A percentile compares a stretch with the other conserved stretches of the same genome.
phyloP scores from a whole-genome alignment of 441 rosid species.

The Bruguiera hainesii region DNA sequence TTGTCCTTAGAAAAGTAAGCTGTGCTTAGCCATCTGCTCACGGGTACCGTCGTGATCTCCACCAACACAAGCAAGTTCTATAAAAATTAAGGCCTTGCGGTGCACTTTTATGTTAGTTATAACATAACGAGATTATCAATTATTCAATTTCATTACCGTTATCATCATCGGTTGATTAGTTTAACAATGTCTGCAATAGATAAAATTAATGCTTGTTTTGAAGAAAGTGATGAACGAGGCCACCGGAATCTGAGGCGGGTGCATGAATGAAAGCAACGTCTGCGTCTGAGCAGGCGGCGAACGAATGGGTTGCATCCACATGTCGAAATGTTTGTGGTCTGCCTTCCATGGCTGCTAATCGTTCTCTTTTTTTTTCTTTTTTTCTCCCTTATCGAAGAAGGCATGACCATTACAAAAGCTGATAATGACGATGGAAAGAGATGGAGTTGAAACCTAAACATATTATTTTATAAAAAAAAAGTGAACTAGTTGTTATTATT shows the following conservation, averaged over 20 bases:
- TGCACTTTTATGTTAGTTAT: constrained; percentile 25
- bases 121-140: constrained; percentile 3
- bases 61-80: constrained; percentile 19
- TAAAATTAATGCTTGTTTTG: constrained; percentile 3
- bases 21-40: constrained; percentile 24
- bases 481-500: no score
- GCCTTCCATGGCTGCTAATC: constrained; percentile 11
- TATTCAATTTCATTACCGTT: constrained; percentile 11
- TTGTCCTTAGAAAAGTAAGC: constrained; percentile 27
- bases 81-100: background rate
- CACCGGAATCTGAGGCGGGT: constrained; percentile 23
- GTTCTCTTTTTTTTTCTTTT: background rate
- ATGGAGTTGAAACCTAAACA: background rate
- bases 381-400: no score
- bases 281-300: constrained; percentile 5
- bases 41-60: constrained; percentile 29
- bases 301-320: constrained; percentile 13
- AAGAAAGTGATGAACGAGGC: constrained; percentile 8
- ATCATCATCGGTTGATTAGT: constrained; percentile 20
- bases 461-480: no score
- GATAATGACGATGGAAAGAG: background rate
- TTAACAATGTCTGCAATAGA: constrained; percentile 16
- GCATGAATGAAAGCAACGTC: constrained; percentile 17
- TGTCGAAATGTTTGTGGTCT: constrained; percentile 18
- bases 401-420: no score